Base-by-base conservation (phyloP, 352 stramenopile species). In the Pythium guiyangense region DNA sequence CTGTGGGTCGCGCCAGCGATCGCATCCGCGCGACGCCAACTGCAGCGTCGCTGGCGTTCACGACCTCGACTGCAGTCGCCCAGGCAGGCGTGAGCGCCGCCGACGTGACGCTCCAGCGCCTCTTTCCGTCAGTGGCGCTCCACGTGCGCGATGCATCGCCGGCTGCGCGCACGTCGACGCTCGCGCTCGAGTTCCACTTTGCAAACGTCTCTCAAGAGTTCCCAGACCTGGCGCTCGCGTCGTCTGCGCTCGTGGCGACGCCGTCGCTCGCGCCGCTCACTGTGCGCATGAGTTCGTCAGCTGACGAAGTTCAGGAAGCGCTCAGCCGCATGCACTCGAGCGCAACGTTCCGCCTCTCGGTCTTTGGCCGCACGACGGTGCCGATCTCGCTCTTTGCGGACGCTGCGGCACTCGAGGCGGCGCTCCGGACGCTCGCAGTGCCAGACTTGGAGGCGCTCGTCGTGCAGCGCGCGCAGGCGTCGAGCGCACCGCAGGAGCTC, bases 121-220 rank as follows among this genome's bases (percentile, higher is more conserved):
- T 59, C 3, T 59, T 47, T n/a, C 58, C 52, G 1, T 2, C n/a
- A 0, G 47, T n/a, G 39, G 52, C 51, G 5, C 26, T 64, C 22
- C 58, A 52, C 15, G 52, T 64, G 27, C 52, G 46, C 27, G 40
- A 52, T 15, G 51, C 37, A 46, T 42, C 42, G 18, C 37, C 27
- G 14, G n/a, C 46, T 1, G 14, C 51, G n/a, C 37, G 12, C 15
- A 47, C 17, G 15, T 20, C 35, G 14, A 12, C 37, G 22, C 47
- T 60, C 15, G 58, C 52, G 10, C 26, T 64, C 4, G 37, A 37
- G 14, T 59, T 64, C 4, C 22, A 25, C 39, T 59, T 59, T 15
- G 20, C 18, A 1, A 26, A 54, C 22, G 45, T 43, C 15, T 37
- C 45, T 5, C 43, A 26, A 3, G 9, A 29, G 4, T 59, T 59